Base-by-base conservation (phyloP, 352 stramenopile genomes). In the Phytopythium sindhum region DNA sequence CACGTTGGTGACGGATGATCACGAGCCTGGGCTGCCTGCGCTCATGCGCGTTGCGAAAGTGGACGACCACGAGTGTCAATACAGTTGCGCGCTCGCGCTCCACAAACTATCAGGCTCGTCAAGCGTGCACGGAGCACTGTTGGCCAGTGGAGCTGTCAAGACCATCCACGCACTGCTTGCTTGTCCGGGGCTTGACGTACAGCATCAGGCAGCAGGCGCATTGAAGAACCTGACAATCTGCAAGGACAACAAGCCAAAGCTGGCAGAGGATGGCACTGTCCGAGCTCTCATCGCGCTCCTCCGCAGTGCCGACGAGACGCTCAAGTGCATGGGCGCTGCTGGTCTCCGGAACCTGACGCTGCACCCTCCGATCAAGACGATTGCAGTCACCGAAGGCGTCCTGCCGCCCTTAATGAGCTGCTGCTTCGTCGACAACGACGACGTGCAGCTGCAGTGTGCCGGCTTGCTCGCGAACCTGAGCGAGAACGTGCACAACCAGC, bases 401-500 rank as follows among this genome's bases (percentile, higher is more conserved):
- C 76, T 94, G 9, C 61, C 73, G 6, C 84, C 82, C 2, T 72
- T 91, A 3, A 91, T 92, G 45, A 72, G 66, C 33, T 88, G 81
- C 60, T 91, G 82, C 67, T 61, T 65, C 12, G 61, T 89, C 15
- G 61, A 75, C 2, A 66, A 93, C 55, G 78, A 96, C 45, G 88
- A 98, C 57, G 67, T 98, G 2, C 80, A 94, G 19, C 83, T 91
- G 23, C 94, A 98, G 66, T 94, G 88, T 65, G 83, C 93, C 10
- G 93, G 90, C 2, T 74, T 87, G 6, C 76, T 99, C 19, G 89
- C 93, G 29, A 97, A 96, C 39, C 70, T 98, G 29, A 95, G 86
- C 41, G 96, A 99, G 67, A 95, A 98, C 62, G 87, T 80, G 11
- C 67, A 91, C 44, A 98, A 97, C 65, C 96, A 98, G 69, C 65